A percentile compares a stretch with the other conserved stretches of the same genome.
Evolutionary conservation across 352 stramenopile species (phyloP).

Genomic region (Blastocystis sp.): DNA sequence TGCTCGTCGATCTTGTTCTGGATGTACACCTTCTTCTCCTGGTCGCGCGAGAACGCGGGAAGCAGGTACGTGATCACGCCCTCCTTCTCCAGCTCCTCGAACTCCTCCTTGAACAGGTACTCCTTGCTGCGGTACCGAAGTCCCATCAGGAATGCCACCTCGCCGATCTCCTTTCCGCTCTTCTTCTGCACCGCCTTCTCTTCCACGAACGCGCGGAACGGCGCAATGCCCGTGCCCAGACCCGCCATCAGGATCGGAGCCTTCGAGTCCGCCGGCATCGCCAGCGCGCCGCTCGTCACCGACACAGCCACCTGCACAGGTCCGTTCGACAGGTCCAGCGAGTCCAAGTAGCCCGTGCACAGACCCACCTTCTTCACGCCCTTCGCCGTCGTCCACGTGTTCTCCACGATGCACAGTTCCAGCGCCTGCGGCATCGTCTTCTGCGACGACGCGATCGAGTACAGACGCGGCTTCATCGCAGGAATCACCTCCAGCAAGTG

Average conservation of each 20-base stretch:
- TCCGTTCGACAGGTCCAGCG: conserved; percentile 62
- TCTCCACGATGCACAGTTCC: conserved; percentile 72
- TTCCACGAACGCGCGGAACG: conserved; percentile 77
- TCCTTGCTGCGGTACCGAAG: conserved; percentile 78
- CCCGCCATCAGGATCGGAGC: conserved; percentile 82
- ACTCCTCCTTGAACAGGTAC: conserved; percentile 84
- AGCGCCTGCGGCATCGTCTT: conserved; percentile 72
- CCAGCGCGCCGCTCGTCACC: conserved; percentile 82
- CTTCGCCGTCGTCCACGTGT: conserved; percentile 71
- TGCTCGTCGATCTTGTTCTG: conserved; percentile 74
- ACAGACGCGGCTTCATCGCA: conserved; percentile 73
- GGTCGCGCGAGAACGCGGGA: conserved; percentile 74
- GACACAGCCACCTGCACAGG: conserved; percentile 72
- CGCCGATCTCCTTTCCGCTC: conserved; percentile 63
- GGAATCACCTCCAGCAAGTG: conserved; percentile 70
- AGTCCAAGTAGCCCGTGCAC: conserved; percentile 79
- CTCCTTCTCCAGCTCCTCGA: conserved; percentile 71
- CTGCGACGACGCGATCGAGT: conserved; percentile 77
- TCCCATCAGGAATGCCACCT: conserved; percentile 81
- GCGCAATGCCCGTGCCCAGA: conserved; percentile 74
- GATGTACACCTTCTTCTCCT: conserved; percentile 77
- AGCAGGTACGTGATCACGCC: conserved; percentile 71
- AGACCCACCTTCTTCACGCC: conserved; percentile 74
- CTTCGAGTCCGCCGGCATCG: conserved; percentile 71
- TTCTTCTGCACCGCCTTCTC: conserved; percentile 70